Conservation (phyloP, 306 rosid genomes). For the Acacia acuminata region DNA sequence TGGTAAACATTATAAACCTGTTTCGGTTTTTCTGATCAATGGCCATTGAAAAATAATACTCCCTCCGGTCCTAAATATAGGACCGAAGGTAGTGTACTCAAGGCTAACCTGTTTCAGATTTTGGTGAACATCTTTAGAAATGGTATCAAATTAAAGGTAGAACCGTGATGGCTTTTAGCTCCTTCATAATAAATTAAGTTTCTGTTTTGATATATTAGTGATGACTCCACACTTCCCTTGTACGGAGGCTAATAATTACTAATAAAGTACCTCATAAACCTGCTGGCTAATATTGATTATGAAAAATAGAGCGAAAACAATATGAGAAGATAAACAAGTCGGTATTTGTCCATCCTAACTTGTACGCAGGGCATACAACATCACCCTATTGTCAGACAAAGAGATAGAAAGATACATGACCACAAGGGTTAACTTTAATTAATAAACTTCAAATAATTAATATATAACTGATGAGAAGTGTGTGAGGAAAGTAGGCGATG, state of each 20-base stretch:
- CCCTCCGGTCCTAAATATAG: no score
- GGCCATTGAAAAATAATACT: conserved; percentile 22
- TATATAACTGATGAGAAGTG: neutral
- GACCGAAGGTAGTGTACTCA: neutral
- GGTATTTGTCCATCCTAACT: conserved; percentile 32
- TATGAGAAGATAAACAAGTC: conserved; percentile 19
- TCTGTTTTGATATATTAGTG: neutral
- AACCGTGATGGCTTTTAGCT: conserved; percentile 23
- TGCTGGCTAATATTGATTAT: neutral
- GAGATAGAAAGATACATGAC: conserved; percentile 28
- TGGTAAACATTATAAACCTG: neutral
- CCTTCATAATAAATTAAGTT: conserved; percentile 16
- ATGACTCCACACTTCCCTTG: conserved; percentile 20
- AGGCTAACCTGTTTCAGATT: conserved; percentile 23
- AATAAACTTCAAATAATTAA: neutral
- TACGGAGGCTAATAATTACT: neutral
- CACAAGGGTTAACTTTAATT: conserved; percentile 26
- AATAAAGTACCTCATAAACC: neutral
- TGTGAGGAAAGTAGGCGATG: neutral
- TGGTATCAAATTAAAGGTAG: conserved; percentile 16
- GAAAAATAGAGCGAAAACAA: conserved; percentile 23
- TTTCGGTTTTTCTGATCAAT: conserved; percentile 19
- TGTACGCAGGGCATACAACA: conserved; percentile 27
- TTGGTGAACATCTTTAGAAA: no score
- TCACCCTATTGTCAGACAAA: conserved; percentile 57